Evolutionary conservation across 2,329 filamentous ascomycete species (phyloP).

Genomic region (Neocucurbitaria cava): DNA sequence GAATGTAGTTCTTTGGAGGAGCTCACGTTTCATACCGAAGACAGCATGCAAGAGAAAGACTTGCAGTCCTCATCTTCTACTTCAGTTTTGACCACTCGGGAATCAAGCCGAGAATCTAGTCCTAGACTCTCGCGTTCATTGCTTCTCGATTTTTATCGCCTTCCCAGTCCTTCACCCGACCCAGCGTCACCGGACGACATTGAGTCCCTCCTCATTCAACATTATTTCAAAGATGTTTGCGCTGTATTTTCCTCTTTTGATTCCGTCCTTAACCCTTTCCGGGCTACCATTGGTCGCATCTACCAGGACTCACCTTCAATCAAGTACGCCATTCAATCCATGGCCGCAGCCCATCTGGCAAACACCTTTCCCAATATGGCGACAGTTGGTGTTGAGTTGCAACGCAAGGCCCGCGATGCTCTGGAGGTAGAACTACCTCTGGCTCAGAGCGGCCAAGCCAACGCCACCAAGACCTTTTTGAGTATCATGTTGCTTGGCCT

Average conservation of each 20-base stretch:
- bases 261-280: conserved; percentile 67
- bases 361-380: conserved; percentile 64
- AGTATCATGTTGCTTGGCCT: conserved; percentile 66
- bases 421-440: conserved; percentile 58
- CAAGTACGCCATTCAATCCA: conserved; percentile 68
- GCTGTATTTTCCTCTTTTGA: conserved; percentile 70
- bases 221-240: conserved; percentile 70
- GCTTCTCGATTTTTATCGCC: conserved; percentile 48
- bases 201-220: conserved; percentile 65
- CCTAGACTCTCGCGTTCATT: conserved; percentile 48
- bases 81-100: conserved; percentile 18
- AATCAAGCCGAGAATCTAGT: conserved; percentile 30
- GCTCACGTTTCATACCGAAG: conserved; percentile 28
- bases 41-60: conserved; percentile 25
- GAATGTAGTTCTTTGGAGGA: conserved; percentile 28
- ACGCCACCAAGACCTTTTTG: conserved; percentile 61
- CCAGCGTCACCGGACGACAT: conserved; percentile 52
- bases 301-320: conserved; percentile 66
- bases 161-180: conserved; percentile 44
- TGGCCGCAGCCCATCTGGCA: conserved; percentile 67
- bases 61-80: conserved; percentile 17
- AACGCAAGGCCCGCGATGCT: conserved; percentile 60
- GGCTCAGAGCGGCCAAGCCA: conserved; percentile 49
- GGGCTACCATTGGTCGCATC: conserved; percentile 63
- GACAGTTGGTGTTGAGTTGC: conserved; percentile 58